Evolutionary conservation across 2,329 filamentous ascomycete species (phyloP).

Genomic region (Hypoxylon sp.): DNA sequence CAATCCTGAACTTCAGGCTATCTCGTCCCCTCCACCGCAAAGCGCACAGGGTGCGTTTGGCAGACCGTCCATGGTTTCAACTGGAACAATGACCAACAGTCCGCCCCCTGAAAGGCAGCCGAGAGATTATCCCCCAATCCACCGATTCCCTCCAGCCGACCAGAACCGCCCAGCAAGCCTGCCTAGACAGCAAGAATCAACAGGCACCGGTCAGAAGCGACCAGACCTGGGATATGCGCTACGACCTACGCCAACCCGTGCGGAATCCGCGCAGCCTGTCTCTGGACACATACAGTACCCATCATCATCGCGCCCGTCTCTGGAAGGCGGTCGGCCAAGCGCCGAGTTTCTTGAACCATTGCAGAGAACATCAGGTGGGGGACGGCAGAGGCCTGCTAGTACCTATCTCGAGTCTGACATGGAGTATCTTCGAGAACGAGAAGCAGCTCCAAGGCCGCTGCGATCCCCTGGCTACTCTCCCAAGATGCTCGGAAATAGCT

Average conservation of each 20-base stretch:
- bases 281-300: slow-evolving; percentile 50
- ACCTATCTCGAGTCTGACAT: slow-evolving; percentile 84
- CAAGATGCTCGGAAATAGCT: slow-evolving; percentile 48
- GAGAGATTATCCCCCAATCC: slow-evolving; percentile 49
- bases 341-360: slow-evolving; percentile 67
- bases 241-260: slow-evolving; percentile 41
- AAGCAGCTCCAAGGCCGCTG: slow-evolving; percentile 59
- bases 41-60: slow-evolving; percentile 42
- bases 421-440: slow-evolving; percentile 82
- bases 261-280: slow-evolving; percentile 48
- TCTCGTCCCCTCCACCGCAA: slow-evolving; percentile 56
- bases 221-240: slow-evolving; percentile 38
- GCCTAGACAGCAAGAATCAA: slow-evolving; percentile 46
- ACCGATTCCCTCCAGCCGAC: slow-evolving; percentile 53
- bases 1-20: slow-evolving; percentile 67
- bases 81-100: slow-evolving; percentile 81
- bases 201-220: slow-evolving; percentile 36
- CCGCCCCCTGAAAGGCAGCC: slow-evolving; percentile 60
- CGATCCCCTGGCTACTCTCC: slow-evolving; percentile 49
- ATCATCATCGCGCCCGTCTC: slow-evolving; percentile 69
- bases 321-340: slow-evolving; percentile 74
- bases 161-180: slow-evolving; percentile 52
- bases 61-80: slow-evolving; percentile 58
- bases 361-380: slow-evolving; percentile 61
- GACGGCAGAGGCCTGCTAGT: slow-evolving; percentile 76